Evolutionary conservation across 176 grass and related monocot species (phyloP).

Genomic region (Chloris gayana): DNA sequence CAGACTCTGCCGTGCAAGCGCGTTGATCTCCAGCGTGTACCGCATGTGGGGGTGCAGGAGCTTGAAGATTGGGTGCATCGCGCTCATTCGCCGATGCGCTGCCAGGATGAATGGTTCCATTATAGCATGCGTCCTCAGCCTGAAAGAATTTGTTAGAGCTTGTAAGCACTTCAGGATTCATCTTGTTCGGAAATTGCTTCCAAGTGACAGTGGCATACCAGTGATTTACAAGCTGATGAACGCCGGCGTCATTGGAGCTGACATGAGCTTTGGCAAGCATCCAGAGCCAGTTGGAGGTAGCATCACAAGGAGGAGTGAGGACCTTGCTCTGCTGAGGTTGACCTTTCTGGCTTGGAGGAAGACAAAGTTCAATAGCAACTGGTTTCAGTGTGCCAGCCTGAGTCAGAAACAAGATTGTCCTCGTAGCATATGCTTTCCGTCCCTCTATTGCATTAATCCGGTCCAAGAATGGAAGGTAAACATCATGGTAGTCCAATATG

Average conservation of each 20-base stretch:
- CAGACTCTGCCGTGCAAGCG: slow-evolving; percentile 88
- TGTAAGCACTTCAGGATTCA: slow-evolving; percentile 9
- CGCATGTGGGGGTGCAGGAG: slow-evolving; percentile 91
- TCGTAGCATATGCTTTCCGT: slow-evolving; percentile 86
- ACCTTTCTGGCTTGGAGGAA: slow-evolving; percentile 63
- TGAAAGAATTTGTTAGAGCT: slow-evolving; percentile 35
- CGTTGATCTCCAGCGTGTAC: slow-evolving; percentile 97
- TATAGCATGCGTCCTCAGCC: slow-evolving; percentile 86
- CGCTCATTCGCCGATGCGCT: slow-evolving; percentile 78
- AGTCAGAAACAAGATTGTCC: slow-evolving; percentile 85
- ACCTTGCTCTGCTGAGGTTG: slow-evolving; percentile 58
- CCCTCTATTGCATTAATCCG: slow-evolving; percentile 85
- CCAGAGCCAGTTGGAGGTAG: slow-evolving; percentile 93
- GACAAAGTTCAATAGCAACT: slow-evolving; percentile 82
- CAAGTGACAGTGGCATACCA: slow-evolving; percentile 52
- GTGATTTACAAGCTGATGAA: slow-evolving; percentile 95
- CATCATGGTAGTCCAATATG: slow-evolving; percentile 79
- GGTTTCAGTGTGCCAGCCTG: slow-evolving; percentile 87
- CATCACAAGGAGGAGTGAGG: slow-evolving; percentile 78
- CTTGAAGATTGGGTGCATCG: slow-evolving; percentile 96
- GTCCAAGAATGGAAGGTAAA: slow-evolving; percentile 86
- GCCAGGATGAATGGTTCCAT: slow-evolving; percentile 99
- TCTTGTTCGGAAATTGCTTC: not conserved
- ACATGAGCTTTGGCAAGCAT: slow-evolving; percentile 98
- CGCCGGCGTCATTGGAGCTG: slow-evolving; percentile 89